Percentiles rank a stretch among this genome's conserved stretches.
Conservation (phyloP, 768 basidiomycete species). For the Boletus speciosus region DNA sequence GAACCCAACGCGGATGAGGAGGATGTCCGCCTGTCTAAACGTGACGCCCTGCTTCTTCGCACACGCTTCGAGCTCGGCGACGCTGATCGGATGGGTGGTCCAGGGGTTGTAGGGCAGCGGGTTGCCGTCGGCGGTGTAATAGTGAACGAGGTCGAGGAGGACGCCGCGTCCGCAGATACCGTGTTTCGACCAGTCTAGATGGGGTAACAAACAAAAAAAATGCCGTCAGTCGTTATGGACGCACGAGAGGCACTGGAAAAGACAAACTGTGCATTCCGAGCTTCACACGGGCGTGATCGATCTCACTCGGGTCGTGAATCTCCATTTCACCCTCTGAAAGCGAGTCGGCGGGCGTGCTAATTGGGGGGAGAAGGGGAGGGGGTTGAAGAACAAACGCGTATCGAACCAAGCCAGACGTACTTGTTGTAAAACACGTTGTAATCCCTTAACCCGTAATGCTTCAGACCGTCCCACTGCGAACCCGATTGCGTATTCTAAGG, state of each 20-base stretch:
- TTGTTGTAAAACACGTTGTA: constrained; percentile 63
- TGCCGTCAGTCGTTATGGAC: not conserved
- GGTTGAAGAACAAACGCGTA: not conserved
- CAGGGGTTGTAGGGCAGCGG: constrained; percentile 63
- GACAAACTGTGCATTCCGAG: constrained; percentile 69
- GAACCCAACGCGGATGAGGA: constrained; percentile 60
- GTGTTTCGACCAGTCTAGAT: constrained; percentile 64
- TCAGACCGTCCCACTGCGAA: constrained; percentile 67
- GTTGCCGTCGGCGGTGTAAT: constrained; percentile 39
- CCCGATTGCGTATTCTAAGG: constrained; percentile 67
- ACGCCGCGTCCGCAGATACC: constrained; percentile 70
- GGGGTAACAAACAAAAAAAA: not conserved
- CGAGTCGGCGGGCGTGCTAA: constrained; percentile 41
- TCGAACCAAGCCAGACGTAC: constrained; percentile 28
- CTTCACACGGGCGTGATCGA: constrained; percentile 45
- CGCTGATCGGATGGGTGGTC: constrained; percentile 49
- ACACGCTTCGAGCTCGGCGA: constrained; percentile 55
- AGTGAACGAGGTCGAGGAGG: constrained; percentile 58
- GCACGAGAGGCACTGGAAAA: not conserved
- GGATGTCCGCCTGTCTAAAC: constrained; percentile 58
- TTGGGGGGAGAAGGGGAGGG: not conserved
- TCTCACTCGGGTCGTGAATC: constrained; percentile 46
- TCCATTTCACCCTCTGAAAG: constrained; percentile 45
- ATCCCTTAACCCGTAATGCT: constrained; percentile 52
- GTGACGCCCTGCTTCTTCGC: constrained; percentile 55